Evolutionary conservation across 179 eudicot species (phyloP).

Genomic region (Beta lomatogona): DNA sequence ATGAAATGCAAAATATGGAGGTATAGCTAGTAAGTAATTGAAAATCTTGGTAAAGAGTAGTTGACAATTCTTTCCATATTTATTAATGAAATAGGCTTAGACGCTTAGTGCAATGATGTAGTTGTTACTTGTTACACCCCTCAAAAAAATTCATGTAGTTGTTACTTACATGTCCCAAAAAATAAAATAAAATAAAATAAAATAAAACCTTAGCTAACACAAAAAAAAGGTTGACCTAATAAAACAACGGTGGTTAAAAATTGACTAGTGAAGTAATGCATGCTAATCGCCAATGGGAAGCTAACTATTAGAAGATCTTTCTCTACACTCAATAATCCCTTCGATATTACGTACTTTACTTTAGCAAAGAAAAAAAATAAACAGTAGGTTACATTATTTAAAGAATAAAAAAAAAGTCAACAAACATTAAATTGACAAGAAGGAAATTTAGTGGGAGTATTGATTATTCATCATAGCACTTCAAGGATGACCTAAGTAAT

Average conservation of each 20-base stretch:
- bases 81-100: too few species aligned
- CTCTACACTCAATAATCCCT: not conserved
- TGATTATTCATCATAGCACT: conserved; percentile 24
- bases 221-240: not conserved
- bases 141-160: too few species aligned
- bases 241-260: not conserved
- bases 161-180: too few species aligned
- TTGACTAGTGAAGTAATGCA: not conserved
- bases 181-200: too few species aligned
- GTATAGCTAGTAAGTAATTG: too few species aligned
- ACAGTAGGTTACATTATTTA: not conserved
- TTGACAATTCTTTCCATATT: too few species aligned
- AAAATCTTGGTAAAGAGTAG: too few species aligned
- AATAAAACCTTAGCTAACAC: too few species aligned
- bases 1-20: too few species aligned
- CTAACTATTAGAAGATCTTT: not conserved
- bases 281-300: not conserved
- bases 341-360: not conserved
- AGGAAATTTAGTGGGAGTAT: conserved; percentile 27
- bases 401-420: conserved; percentile 14
- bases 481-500: conserved; percentile 25
- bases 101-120: too few species aligned
- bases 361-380: not conserved
- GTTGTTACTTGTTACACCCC: too few species aligned
- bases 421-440: conserved; percentile 1